These are phyloP conservation scores for Trichoderma breve DNA, from an alignment of 2,329 filamentous ascomycete genomes.

Conservation along the genomic window DNA sequence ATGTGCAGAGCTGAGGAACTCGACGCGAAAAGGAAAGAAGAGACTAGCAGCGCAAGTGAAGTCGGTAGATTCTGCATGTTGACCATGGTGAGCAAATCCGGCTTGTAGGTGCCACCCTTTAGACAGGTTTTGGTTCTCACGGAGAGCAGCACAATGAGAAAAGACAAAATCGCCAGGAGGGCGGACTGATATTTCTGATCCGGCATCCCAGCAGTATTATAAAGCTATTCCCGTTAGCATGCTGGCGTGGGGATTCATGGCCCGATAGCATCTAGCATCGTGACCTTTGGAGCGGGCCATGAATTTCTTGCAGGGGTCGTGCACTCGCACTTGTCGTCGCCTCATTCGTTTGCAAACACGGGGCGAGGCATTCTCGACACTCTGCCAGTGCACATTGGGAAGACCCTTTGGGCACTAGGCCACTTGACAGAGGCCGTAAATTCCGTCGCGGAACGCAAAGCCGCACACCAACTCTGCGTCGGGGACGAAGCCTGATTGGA, in stretches of 20 bases:
- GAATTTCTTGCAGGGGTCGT: background rate
- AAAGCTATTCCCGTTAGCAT: background rate
- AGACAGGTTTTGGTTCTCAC: background rate
- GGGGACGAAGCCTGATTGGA: slow-evolving; percentile 1
- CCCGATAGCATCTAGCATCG: slow-evolving; percentile 4
- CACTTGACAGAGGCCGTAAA: background rate
- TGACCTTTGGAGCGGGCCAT: background rate
- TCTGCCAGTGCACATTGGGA: background rate
- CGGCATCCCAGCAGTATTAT: background rate
- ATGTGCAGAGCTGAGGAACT: background rate
- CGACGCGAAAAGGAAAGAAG: slow-evolving; percentile 1
- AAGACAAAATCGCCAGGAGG: background rate
- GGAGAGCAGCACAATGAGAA: background rate
- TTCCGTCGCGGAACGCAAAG: background rate
- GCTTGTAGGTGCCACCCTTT: background rate
- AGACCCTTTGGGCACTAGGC: background rate
- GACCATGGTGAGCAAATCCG: background rate
- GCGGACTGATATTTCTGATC: background rate
- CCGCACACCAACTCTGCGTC: background rate
- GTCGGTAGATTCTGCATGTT: background rate
- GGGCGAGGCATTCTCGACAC: slow-evolving; percentile 3
- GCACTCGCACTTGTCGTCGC: slow-evolving; percentile 11
- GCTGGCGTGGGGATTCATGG: background rate
- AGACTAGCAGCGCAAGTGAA: background rate
- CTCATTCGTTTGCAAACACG: background rate